Evolutionary conservation across 768 basidiomycete species (phyloP), one percentile per base, ranked within the genome.

Genomic region (Russula griseocarnosa): DNA sequence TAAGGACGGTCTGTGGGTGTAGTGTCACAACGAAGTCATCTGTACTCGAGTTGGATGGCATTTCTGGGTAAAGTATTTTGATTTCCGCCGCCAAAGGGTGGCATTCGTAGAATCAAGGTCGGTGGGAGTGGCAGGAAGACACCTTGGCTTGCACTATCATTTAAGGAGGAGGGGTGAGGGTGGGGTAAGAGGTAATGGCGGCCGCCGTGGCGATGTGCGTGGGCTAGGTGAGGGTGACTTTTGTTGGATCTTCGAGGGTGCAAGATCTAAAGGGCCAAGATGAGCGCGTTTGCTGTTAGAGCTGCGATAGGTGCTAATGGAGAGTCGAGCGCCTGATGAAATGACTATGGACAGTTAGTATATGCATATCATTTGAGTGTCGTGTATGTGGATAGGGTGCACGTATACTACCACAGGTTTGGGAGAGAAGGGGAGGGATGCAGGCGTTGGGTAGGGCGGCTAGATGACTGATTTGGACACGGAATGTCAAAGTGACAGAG

Each of bases 131-230:
- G 20, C 67, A n/a, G 66, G 64, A 65, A 74, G 74, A 47, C 73
- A 49, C 69, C 71, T 32, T 75, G 75, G 34, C 76, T 72, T 40
- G 73, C 70, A 22, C 70, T 70, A 42, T 79, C 78, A 42, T 72
- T 76, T 67, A 81, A 76, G 0, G 81, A 86, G 1, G 87, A 84
- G 0, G 87, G 87, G 87, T 88, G 50, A 89, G 79, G 87, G 88
- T 38, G 87, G 87, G 0, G 87, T 88, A 58, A 87, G 77, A 49
- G 85, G 76, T 26, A 74, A 70, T 28, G 74, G 71, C 22, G 73
- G 66, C 32, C 69, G 70, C 63, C 67, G 69, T 18, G 71, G 69
- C 64, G 66, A 67, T 22, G 59, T 59, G 18, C 50, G 55, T 24
- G 63, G 53, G 55, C 54, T 57, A 53, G 22, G 62, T 49, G 67